phyloP scores from a whole-genome alignment of 2,329 filamentous ascomycete species.

The Chrysosphaeria jannelii region DNA sequence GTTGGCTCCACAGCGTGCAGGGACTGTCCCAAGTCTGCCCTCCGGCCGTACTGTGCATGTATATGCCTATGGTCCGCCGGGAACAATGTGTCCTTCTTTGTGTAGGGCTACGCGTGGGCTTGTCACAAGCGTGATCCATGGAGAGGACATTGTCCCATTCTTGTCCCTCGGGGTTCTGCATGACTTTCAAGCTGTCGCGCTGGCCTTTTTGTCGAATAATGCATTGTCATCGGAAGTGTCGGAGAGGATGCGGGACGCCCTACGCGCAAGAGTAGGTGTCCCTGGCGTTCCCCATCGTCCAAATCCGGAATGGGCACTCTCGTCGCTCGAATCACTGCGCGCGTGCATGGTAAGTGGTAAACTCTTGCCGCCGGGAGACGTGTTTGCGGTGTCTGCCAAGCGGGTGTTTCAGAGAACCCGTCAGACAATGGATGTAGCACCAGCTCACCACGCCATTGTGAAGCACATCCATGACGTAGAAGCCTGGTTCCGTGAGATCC shows the following conservation, averaged over 20 bases:
- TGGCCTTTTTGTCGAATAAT: conserved; percentile 47
- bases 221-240: no score
- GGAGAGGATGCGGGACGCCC: no score
- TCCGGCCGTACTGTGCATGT: conserved; percentile 43
- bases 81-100: conserved; percentile 39
- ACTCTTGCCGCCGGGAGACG: conserved; percentile 44
- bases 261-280: conserved; percentile 18
- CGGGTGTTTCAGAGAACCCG: conserved; percentile 25
- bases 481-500: conserved; percentile 34
- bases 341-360: conserved; percentile 38
- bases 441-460: conserved; percentile 36
- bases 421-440: conserved; percentile 10
- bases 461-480: conserved; percentile 45
- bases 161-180: conserved; percentile 45
- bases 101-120: conserved; percentile 40
- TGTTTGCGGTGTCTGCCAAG: conserved; percentile 41
- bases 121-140: conserved; percentile 45
- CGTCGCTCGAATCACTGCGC: conserved; percentile 32
- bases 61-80: conserved; percentile 48
- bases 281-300: conserved; percentile 7
- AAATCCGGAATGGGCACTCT: conserved; percentile 41
- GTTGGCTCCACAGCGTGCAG: conserved; percentile 6
- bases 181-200: conserved; percentile 40
- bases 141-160: conserved; percentile 42
- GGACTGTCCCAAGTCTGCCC: conserved; percentile 15